A percentile compares a stretch with the other conserved stretches of the same genome.
Evolutionary conservation across 2,329 filamentous ascomycete species (phyloP).

Genomic region (Colletotrichum musae): DNA sequence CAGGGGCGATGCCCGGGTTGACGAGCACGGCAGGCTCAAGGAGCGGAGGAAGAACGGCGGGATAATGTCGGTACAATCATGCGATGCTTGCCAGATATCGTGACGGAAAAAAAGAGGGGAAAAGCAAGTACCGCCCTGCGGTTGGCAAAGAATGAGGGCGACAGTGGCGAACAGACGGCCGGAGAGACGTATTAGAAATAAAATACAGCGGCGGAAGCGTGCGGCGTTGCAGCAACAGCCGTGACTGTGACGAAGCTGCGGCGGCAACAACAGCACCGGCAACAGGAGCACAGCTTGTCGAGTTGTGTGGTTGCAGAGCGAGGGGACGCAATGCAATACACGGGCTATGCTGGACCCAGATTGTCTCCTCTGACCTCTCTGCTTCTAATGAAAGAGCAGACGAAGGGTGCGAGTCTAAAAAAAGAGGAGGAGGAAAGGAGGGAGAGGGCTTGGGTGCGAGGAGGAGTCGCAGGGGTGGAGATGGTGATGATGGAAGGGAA

Average conservation of each 20-base stretch:
- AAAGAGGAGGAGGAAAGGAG: conserved; percentile 32
- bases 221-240: conserved; percentile 6
- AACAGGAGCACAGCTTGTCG: conserved; percentile 33
- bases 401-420: conserved; percentile 35
- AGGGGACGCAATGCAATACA: conserved; percentile 32
- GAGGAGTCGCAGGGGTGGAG: conserved; percentile 39
- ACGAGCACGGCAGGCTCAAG: conserved; percentile 33
- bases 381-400: conserved; percentile 44
- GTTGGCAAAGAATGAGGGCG: conserved; percentile 40
- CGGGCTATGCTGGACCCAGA: conserved; percentile 25
- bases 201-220: conserved; percentile 32
- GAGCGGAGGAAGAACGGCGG: conserved; percentile 37
- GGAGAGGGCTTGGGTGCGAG: conserved; percentile 38
- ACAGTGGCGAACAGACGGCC: conserved; percentile 34
- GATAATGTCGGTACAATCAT: conserved; percentile 36
- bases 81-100: conserved; percentile 32
- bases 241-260: conserved; percentile 3
- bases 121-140: conserved; percentile 41
- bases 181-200: conserved; percentile 39
- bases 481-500: conserved; percentile 42
- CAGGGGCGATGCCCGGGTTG: conserved; percentile 34
- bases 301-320: conserved; percentile 26
- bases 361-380: conserved; percentile 41
- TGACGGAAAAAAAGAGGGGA: conserved; percentile 34
- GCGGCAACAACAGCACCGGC: conserved; percentile 19